Evolutionary conservation across 2,329 filamentous ascomycete genomes (phyloP).

Genomic region (Aureobasidium melanogenum): DNA sequence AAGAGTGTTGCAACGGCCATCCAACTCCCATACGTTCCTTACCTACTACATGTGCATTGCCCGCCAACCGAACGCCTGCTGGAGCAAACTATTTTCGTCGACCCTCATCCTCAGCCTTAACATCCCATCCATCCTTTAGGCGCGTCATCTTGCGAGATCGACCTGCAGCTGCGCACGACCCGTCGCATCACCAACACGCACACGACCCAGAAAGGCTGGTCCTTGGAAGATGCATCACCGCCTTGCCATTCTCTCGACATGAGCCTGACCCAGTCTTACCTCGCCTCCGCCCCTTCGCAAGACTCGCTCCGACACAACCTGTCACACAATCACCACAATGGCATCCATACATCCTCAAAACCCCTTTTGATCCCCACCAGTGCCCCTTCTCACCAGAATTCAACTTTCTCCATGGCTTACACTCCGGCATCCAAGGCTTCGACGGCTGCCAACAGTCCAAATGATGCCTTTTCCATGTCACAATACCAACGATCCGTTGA

Average conservation of each 20-base stretch:
- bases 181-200: background rate
- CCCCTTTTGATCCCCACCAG: background rate
- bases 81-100: slow-evolving; percentile 1
- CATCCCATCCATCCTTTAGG: background rate
- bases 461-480: slow-evolving; percentile 25
- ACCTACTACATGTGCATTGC: background rate
- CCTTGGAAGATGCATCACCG: slow-evolving; percentile 12
- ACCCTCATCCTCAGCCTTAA: slow-evolving; percentile 3
- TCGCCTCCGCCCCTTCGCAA: background rate
- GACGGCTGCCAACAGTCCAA: slow-evolving; percentile 30
- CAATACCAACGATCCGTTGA: slow-evolving; percentile 32
- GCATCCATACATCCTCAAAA: background rate
- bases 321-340: background rate
- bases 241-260: slow-evolving; percentile 2
- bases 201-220: background rate
- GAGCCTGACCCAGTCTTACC: slow-evolving; percentile 7
- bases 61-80: background rate
- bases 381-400: background rate
- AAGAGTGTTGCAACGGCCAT: background rate
- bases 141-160: background rate
- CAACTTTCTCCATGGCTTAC: slow-evolving; percentile 17
- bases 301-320: background rate
- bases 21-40: background rate
- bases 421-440: slow-evolving; percentile 26
- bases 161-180: background rate